A percentile compares a stretch with the other conserved stretches of the same genome.
Evolutionary conservation across 1,139 yeast genomes (phyloP).

Genomic region (Diutina rugosa): DNA sequence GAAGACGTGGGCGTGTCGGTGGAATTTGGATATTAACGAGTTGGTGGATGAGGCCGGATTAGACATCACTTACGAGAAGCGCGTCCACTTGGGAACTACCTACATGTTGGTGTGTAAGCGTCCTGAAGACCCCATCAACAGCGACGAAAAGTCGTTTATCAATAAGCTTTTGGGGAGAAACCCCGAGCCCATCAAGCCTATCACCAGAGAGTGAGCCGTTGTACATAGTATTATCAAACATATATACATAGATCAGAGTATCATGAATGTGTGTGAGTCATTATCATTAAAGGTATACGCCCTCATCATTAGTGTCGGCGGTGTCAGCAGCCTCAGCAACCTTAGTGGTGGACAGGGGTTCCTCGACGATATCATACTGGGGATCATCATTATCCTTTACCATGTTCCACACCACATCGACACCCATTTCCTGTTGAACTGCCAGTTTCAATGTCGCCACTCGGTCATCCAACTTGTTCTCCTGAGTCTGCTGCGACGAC

Average conservation of each 20-base stretch:
- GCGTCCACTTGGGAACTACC: conserved; percentile 90
- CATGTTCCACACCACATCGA: not conserved
- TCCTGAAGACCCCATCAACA: conserved; percentile 44
- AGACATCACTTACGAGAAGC: conserved; percentile 64
- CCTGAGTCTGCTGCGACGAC: not conserved
- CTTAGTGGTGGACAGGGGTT: conserved; percentile 3
- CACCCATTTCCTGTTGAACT: not conserved
- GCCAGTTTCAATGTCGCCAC: not conserved
- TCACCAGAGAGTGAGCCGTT: not conserved
- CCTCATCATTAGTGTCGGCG: not conserved
- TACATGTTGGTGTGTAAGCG: conserved; percentile 71
- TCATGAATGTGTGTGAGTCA: conserved; percentile 5
- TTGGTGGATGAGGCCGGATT: conserved; percentile 74
- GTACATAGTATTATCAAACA: not conserved
- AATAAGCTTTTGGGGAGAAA: conserved; percentile 12
- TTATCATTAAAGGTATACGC: conserved; percentile 2
- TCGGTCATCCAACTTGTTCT: not conserved
- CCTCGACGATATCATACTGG: conserved; percentile 2
- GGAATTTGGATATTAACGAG: conserved; percentile 90
- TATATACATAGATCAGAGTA: not conserved
- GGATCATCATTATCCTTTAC: not conserved
- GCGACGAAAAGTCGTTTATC: conserved; percentile 30
- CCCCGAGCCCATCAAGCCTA: not conserved
- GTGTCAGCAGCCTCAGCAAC: conserved; percentile 4
- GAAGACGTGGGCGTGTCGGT: conserved; percentile 92